Evolutionary conservation across 169 alveolate genomes (phyloP), one percentile per base, ranked within the genome.

Genomic region (Miamiensis avidus): DNA sequence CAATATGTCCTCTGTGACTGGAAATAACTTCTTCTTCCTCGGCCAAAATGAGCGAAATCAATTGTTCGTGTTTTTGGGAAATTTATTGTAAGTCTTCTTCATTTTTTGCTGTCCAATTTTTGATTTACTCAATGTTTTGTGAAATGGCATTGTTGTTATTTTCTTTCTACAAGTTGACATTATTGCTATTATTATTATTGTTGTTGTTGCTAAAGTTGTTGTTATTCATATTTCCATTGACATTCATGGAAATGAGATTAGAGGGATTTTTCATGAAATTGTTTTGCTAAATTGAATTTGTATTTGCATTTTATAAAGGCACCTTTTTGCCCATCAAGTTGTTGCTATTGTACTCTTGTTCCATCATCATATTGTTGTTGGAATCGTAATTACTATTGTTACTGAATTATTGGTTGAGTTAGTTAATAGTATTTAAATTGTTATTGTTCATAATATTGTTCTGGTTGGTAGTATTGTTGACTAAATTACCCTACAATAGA

Each of bases 21-120:
- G 92, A 31, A 16, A 96, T 93, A 31, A 95, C 90, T 25, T 92
- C 95, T 79, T 96, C 98, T 88, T 96, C 98, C 83, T 95, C 98
- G 28, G 91, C 88, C 64, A 96, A 87, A 64, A 96, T 96, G 73
- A 87, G 69, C 65, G 89, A 85, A 0, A 96, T 94, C 30, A 95
- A 92, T 34, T 91, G 91, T 89, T 95, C 98, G 79, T 96, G 98
- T 25, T 91, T 87, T 64, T 88, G 28, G 29, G 95, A 92, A 31
- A 94, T 76, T 65, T 86, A 82, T 82, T 91, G 83, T 78, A 93
- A 86, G 32, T 94, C 97, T 49, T 91, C 91, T 76, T 93, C 95
- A 83, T 83, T 85, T 79, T 49, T 84, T 34, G 91, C 89, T 74
- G 69, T 84, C 69, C 90, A 75, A 31, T 86, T 82, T 33, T 87